Conservation (phyloP, 176 grass and related monocot genomes). For the Panicum miliaceum region DNA sequence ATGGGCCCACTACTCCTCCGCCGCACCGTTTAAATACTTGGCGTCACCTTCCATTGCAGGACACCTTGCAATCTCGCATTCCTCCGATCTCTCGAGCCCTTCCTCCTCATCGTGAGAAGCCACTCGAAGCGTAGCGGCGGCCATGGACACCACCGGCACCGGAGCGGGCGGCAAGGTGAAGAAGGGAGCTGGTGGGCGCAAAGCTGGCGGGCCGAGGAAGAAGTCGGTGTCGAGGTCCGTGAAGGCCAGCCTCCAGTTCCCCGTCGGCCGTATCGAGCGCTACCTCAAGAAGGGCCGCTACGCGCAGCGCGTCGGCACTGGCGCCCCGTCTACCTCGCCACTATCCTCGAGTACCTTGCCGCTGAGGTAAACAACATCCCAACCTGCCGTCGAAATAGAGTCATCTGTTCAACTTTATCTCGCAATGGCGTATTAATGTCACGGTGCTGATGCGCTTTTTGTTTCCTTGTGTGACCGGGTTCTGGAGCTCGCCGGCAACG, state of each 20-base stretch:
- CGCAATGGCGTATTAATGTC: rapidly evolving
- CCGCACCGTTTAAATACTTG: slow-evolving; percentile 16
- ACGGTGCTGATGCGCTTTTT: not conserved
- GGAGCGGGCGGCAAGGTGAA: slow-evolving; percentile 50
- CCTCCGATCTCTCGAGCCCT: not conserved
- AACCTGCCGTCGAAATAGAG: too few species aligned
- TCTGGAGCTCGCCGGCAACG: slow-evolving; percentile 66
- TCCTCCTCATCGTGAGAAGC: not conserved
- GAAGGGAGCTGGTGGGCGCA: slow-evolving; percentile 59
- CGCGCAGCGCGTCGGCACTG: slow-evolving; percentile 62
- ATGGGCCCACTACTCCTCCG: slow-evolving; percentile 31
- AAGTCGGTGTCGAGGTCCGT: slow-evolving; percentile 61
- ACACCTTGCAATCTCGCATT: slow-evolving; percentile 8
- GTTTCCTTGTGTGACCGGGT: not conserved
- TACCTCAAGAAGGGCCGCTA: slow-evolving; percentile 80
- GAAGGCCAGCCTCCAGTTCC: slow-evolving; percentile 82
- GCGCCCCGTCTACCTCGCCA: slow-evolving; percentile 76
- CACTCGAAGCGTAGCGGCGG: not conserved
- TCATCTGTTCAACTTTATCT: not conserved
- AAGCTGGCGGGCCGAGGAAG: slow-evolving; percentile 57
- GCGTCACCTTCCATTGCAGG: rapidly evolving
- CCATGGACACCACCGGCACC: slow-evolving; percentile 42
- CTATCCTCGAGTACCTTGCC: slow-evolving; percentile 79
- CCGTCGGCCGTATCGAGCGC: slow-evolving; percentile 73
- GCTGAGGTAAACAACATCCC: slow-evolving; percentile 45